Evolutionary conservation across 2,329 filamentous ascomycete species (phyloP).

Genomic region (Nothophaeocryptopus gaeumannii): DNA sequence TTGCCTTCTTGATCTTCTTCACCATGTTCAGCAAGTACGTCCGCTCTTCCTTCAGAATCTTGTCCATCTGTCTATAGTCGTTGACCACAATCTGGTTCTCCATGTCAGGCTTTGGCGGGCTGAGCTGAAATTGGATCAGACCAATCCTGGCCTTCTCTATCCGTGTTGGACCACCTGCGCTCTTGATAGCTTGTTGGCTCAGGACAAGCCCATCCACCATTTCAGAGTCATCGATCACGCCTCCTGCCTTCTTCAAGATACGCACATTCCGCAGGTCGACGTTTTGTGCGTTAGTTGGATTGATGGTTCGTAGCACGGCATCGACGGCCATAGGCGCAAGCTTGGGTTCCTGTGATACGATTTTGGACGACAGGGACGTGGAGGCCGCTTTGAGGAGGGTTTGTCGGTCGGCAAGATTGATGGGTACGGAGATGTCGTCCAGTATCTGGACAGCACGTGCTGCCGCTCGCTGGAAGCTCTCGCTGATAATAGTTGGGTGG

Average conservation of each 20-base stretch:
- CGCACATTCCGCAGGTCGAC: constrained; percentile 95
- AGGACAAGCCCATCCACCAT: constrained; percentile 92
- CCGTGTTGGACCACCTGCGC: constrained; percentile 79
- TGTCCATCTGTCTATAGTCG: constrained; percentile 99
- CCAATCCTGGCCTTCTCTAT: constrained; percentile 98
- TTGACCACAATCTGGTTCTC: constrained; percentile 99
- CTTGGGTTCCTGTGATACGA: constrained; percentile 95
- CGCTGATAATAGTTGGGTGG: constrained; percentile 95
- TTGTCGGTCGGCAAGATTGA: constrained; percentile 80
- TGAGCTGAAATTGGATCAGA: constrained; percentile 97
- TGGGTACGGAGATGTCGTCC: constrained; percentile 92
- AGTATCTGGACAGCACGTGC: constrained; percentile 84
- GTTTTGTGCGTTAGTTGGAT: constrained; percentile 91
- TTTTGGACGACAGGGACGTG: constrained; percentile 96
- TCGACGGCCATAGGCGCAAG: constrained; percentile 98
- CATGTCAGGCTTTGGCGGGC: constrained; percentile 99
- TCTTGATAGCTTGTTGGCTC: constrained; percentile 90
- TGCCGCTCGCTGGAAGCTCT: constrained; percentile 93
- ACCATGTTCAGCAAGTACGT: constrained; percentile 97
- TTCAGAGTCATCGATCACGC: constrained; percentile 97
- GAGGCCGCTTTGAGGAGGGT: constrained; percentile 94
- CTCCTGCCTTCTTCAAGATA: constrained; percentile 95
- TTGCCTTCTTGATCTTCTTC: constrained; percentile 99
- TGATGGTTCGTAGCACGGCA: constrained; percentile 91
- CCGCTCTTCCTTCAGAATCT: constrained; percentile 98